These are phyloP conservation scores for Xylaria cubensis DNA, from an alignment of 495 filamentous ascomycete species.

Conservation along the genomic window DNA sequence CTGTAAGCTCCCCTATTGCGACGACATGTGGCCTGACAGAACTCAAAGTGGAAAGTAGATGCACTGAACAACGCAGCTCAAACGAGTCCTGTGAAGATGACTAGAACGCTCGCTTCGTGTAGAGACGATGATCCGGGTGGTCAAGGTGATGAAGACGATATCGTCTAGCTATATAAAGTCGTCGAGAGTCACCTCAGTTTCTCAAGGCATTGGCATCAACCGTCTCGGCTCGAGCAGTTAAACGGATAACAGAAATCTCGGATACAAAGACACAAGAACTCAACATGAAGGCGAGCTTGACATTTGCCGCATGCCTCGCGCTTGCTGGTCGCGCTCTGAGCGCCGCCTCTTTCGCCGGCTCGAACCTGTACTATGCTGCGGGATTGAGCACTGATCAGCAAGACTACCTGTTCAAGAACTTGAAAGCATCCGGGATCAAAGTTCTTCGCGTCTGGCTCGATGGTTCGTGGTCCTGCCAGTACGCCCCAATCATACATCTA, in stretches of 20 bases:
- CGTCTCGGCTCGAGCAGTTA: neutral
- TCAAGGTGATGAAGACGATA: neutral
- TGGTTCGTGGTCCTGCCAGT: neutral
- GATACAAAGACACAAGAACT: neutral
- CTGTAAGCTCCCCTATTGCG: neutral
- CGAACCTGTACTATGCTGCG: conserved; percentile 16
- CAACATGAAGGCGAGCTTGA: conserved; percentile 2
- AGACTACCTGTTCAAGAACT: conserved; percentile 17
- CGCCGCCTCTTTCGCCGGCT: conserved; percentile 16
- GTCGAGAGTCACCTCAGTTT: neutral
- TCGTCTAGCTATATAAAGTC: conserved; percentile 2
- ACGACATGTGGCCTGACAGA: neutral
- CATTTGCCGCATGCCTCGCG: neutral
- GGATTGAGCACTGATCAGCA: conserved; percentile 11
- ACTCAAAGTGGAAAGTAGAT: conserved; percentile 3
- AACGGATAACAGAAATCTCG: neutral
- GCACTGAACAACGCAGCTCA: neutral
- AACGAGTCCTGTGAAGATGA: neutral
- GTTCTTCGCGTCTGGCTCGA: conserved; percentile 31
- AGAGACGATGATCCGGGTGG: neutral
- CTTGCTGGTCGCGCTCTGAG: conserved; percentile 8
- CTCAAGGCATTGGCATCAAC: neutral
- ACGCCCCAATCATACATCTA: neutral
- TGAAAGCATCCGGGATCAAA: conserved; percentile 21
- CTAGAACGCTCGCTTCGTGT: neutral